Evolutionary conservation across 306 rosid species (phyloP).

Genomic region (Malus fusca): DNA sequence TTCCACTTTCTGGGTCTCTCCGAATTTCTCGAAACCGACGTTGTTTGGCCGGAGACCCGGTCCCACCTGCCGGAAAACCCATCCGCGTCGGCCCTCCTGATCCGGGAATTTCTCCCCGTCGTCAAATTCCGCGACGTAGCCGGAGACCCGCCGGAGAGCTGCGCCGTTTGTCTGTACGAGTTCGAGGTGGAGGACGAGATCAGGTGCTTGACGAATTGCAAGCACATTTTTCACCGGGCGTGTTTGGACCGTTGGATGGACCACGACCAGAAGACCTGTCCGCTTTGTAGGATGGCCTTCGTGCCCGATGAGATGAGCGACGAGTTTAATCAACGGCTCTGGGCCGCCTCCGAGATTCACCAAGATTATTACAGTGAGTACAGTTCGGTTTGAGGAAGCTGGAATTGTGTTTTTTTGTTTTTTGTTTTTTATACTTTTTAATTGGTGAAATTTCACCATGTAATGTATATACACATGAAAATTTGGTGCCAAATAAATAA

Average conservation of each 20-base stretch:
- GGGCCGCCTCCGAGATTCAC: slow-evolving; percentile 42
- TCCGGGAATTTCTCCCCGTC: slow-evolving; percentile 66
- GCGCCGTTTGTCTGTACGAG: slow-evolving; percentile 75
- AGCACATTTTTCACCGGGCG: slow-evolving; percentile 72
- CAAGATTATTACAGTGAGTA: slow-evolving; percentile 30
- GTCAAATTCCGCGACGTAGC: slow-evolving; percentile 31
- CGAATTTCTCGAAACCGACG: slow-evolving; percentile 52
- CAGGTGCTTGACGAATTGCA: slow-evolving; percentile 71
- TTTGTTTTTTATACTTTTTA: not conserved
- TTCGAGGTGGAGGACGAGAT: slow-evolving; percentile 61
- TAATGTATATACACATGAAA: slow-evolving; percentile 19
- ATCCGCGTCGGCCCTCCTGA: slow-evolving; percentile 51
- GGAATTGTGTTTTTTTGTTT: not conserved
- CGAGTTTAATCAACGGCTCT: slow-evolving; percentile 60
- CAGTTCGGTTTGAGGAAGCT: slow-evolving; percentile 23
- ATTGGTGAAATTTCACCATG: not conserved
- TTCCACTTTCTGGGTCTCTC: slow-evolving; percentile 60
- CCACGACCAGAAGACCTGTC: slow-evolving; percentile 85
- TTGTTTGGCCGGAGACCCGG: slow-evolving; percentile 32
- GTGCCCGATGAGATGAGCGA: slow-evolving; percentile 49
- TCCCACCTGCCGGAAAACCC: slow-evolving; percentile 23
- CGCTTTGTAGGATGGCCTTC: slow-evolving; percentile 71
- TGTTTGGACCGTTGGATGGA: slow-evolving; percentile 97
- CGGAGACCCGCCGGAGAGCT: slow-evolving; percentile 37
- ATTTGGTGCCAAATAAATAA: not conserved